These are phyloP conservation scores for Aspergillus glaucus DNA, from an alignment of 2,329 filamentous ascomycete genomes.

Conservation along the genomic window DNA sequence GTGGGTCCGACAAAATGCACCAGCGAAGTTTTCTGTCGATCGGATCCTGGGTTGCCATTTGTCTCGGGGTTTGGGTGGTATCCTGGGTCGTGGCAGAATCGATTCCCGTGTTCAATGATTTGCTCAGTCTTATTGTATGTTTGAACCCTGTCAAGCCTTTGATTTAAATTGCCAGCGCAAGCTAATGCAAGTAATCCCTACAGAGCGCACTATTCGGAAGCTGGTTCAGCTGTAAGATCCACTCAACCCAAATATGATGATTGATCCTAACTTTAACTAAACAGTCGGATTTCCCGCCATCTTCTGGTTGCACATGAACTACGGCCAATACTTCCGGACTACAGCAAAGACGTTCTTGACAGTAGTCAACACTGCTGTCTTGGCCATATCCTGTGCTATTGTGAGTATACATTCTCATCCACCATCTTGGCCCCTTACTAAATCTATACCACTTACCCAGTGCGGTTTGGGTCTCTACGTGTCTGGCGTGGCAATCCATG, in stretches of 20 bases:
- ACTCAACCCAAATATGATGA: background rate
- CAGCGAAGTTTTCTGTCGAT: conserved; percentile 45
- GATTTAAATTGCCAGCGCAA: background rate
- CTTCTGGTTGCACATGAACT: conserved; percentile 46
- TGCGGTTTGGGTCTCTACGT: conserved; percentile 39
- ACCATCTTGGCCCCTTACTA: background rate
- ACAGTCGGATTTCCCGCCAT: conserved; percentile 37
- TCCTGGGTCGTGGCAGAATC: conserved; percentile 63
- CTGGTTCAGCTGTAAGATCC: conserved; percentile 53
- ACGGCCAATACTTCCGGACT: conserved; percentile 32
- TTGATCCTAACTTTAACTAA: conserved; percentile 4
- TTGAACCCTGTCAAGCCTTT: background rate
- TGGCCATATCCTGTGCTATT: conserved; percentile 26
- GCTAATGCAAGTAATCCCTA: conserved; percentile 10
- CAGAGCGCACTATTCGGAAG: conserved; percentile 55
- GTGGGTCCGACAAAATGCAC: conserved; percentile 49
- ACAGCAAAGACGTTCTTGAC: conserved; percentile 40
- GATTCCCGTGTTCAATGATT: conserved; percentile 61
- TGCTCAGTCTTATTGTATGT: conserved; percentile 54
- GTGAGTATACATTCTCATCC: conserved; percentile 6
- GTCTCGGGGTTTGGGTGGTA: conserved; percentile 50
- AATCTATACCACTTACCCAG: conserved; percentile 6
- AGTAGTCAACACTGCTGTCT: conserved; percentile 37
- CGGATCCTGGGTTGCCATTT: conserved; percentile 54
- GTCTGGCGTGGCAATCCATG: conserved; percentile 33